These are phyloP conservation scores for Fusarium longipes DNA, from an alignment of 2,329 filamentous ascomycete species.

Conservation along the genomic window DNA sequence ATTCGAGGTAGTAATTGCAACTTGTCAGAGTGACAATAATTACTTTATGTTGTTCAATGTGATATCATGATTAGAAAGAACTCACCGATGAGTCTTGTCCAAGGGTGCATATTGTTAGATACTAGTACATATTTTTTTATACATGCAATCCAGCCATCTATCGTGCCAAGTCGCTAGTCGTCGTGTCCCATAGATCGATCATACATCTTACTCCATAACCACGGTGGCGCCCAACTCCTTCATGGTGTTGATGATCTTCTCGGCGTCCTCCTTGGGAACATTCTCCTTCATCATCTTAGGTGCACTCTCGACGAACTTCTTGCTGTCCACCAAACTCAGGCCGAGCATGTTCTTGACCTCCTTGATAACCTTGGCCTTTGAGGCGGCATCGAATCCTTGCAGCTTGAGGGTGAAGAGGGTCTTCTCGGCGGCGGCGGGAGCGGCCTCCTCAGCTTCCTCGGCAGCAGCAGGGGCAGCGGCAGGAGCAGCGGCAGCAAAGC, in stretches of 20 bases:
- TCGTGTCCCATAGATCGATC: conserved; percentile 27
- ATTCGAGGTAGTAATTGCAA: conserved; percentile 4
- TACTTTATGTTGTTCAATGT: conserved; percentile 19
- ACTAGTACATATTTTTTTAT: conserved; percentile 55
- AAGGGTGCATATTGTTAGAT: conserved; percentile 48
- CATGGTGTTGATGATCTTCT: conserved; percentile 96
- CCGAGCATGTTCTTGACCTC: conserved; percentile 98
- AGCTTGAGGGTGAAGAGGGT: conserved; percentile 97
- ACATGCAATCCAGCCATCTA: conserved; percentile 53
- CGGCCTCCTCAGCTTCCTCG: conserved; percentile 88
- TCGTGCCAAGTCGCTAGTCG: conserved; percentile 47
- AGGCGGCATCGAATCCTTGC: conserved; percentile 82
- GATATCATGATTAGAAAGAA: conserved; percentile 34
- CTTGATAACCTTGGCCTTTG: conserved; percentile 99
- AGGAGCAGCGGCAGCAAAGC: conserved; percentile 79
- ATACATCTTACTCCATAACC: conserved; percentile 80
- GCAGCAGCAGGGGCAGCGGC: conserved; percentile 69
- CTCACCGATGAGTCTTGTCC: conserved; percentile 29
- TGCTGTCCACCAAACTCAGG: conserved; percentile 96
- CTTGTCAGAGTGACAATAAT: conserved; percentile 2
- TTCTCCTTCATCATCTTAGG: conserved; percentile 99
- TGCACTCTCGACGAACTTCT: conserved; percentile 99
- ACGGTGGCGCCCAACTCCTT: conserved; percentile 93
- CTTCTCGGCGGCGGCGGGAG: conserved; percentile 92
- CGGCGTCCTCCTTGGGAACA: conserved; percentile 97